These are phyloP conservation scores for Tricladium varicosporioides DNA, from an alignment of 2,329 filamentous ascomycete genomes.

Conservation along the genomic window DNA sequence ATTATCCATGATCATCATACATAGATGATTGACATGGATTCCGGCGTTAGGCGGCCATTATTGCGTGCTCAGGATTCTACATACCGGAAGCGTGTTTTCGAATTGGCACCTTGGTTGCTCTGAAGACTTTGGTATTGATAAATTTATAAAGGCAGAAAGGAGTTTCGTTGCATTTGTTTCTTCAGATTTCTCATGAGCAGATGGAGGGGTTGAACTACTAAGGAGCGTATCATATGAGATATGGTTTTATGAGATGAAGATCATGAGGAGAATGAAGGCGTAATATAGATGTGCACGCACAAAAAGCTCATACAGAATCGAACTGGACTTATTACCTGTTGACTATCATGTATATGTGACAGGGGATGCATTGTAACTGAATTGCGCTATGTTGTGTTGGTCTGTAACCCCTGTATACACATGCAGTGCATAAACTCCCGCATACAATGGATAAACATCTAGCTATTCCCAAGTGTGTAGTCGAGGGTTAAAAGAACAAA, in stretches of 20 bases:
- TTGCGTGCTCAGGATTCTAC: constrained; percentile 3
- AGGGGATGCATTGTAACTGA: neutral
- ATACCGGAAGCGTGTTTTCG: constrained; percentile 1
- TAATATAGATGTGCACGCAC: constrained; percentile 6
- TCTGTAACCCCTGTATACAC: no score
- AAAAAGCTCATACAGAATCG: constrained; percentile 2
- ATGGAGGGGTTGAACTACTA: neutral
- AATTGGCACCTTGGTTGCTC: neutral
- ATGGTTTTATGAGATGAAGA: constrained; percentile 6
- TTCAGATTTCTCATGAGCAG: neutral
- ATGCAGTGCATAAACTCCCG: no score
- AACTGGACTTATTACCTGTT: neutral
- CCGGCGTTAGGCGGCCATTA: constrained; percentile 26
- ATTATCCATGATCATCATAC: constrained; percentile 21
- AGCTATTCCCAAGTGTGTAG: no score
- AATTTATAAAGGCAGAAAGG: constrained; percentile 2
- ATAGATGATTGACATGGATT: constrained; percentile 21
- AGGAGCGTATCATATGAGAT: neutral
- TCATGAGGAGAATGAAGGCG: constrained; percentile 9
- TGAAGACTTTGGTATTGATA: neutral
- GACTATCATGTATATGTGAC: neutral
- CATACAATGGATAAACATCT: no score
- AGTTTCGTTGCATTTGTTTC: neutral
- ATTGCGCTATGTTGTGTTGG: no score
- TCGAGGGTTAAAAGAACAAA: no score